Base-by-base conservation (phyloP, 768 basidiomycete species). In the Macrocybe gigantea region DNA sequence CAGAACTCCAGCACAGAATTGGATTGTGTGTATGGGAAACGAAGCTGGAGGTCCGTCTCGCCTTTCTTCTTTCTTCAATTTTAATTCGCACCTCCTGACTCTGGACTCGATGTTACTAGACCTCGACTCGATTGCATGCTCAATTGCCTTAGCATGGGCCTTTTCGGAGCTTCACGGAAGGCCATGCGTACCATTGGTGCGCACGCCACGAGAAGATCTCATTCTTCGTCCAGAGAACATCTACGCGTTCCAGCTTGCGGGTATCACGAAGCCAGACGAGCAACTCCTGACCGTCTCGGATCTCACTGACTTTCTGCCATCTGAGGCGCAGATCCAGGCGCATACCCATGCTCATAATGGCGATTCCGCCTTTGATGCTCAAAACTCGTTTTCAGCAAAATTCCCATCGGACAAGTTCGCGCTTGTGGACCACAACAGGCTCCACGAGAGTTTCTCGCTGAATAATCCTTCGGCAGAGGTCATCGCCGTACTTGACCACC, bases 21-120 rank as follows among this genome's bases (percentile, higher is more conserved):
- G 93, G 94, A 85, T 80, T 0, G 73, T 96, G 5, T 86, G 83
- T 0, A 89, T 93, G 83, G 94, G 95, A 0, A 99, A 99, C 63
- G 95, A 98, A 66, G 92, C 95, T 9, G 94, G 94, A 59, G 95
- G 95, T 94, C 61, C 49, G 68, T 58, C 13, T 11, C 49, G 34
- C 45, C n/a, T 40, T 29, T 37, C 44, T 22, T 13, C 36, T 45
- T 14, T 33, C 35, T 11, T n/a, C n/a, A 33, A n/a, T 32, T 30
- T 41, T 6, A n/a, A 12, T 2, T 12, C 29, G 34, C 12, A 32
- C 22, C 15, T 36, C 10, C 14, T 4, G 13, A 33, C 33, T n/a
- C 33, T 33, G 22, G 13, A 10, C 44, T 14, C 14, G 12, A 34
- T 13, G 7, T 39, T 39, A 40, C 47, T 44, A 97, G 95, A 99